Evolutionary conservation across 805 yeast genomes (phyloP).

Genomic region (Grigorovia transvaalensis): DNA sequence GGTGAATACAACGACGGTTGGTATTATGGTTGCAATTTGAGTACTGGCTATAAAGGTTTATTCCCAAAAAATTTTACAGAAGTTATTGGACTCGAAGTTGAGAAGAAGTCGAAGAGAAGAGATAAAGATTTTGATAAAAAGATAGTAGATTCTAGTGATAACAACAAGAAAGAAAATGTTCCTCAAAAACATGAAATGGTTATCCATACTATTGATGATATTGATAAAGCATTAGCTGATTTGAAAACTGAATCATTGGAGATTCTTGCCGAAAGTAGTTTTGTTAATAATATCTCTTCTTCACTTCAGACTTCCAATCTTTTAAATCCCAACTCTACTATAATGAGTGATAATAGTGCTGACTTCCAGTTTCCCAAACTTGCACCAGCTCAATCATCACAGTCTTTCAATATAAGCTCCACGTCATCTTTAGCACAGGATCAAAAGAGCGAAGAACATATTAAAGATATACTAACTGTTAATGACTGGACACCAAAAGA

Average conservation of each 20-base stretch:
- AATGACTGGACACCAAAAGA: slow-evolving; percentile 73
- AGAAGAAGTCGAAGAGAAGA: slow-evolving; percentile 41
- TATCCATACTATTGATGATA: slow-evolving; percentile 51
- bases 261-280: slow-evolving; percentile 3
- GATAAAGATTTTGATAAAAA: slow-evolving; percentile 19
- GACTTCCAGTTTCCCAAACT: not conserved
- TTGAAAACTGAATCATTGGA: slow-evolving; percentile 32
- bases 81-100: slow-evolving; percentile 25
- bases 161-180: not conserved
- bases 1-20: slow-evolving; percentile 92
- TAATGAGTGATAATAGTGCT: not conserved
- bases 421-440: not conserved
- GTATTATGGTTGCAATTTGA: slow-evolving; percentile 78
- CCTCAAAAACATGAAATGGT: slow-evolving; percentile 16
- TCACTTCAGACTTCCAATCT: not conserved
- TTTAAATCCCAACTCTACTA: not conserved
- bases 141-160: not conserved
- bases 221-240: slow-evolving; percentile 62
- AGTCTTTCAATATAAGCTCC: not conserved
- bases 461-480: slow-evolving; percentile 26
- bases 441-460: not conserved
- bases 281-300: not conserved
- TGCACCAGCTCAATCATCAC: not conserved
- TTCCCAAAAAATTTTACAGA: slow-evolving; percentile 87
- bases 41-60: slow-evolving; percentile 66